Evolutionary conservation across 139 green algal species (phyloP).

Genomic region (Penium margaritaceum): DNA sequence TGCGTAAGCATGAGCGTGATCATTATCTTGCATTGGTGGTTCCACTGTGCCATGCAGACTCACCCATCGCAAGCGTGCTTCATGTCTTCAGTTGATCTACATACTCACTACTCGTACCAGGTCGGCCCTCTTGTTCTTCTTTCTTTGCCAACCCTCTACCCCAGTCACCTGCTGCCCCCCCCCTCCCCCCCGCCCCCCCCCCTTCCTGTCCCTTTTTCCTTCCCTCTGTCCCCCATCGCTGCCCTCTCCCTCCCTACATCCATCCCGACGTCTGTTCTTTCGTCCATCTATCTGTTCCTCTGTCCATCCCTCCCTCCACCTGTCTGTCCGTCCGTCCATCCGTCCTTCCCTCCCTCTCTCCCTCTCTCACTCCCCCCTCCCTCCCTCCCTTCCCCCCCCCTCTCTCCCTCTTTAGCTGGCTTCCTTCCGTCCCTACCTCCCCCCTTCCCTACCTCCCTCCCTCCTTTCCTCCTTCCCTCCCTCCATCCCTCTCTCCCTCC

Average conservation of each 20-base stretch:
- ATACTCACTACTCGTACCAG: constrained; percentile 66
- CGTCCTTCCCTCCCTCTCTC: background rate
- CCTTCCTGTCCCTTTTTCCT: background rate
- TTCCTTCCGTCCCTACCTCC: background rate
- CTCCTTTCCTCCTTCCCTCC: too few relatives aligned
- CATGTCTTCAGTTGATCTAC: constrained; percentile 85
- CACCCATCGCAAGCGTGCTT: constrained; percentile 94
- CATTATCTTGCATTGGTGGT: constrained; percentile 47
- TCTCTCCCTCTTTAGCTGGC: too few relatives aligned
- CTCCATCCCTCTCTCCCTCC: background rate
- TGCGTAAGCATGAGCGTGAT: constrained; percentile 88
- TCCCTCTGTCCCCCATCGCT: background rate
- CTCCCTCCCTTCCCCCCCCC: background rate
- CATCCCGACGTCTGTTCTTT: background rate
- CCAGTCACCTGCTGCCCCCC: too few relatives aligned
- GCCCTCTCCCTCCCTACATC: background rate
- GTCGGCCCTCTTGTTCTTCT: constrained; percentile 5
- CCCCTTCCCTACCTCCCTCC: background rate
- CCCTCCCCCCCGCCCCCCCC: background rate
- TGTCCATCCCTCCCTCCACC: too few relatives aligned
- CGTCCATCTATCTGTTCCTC: background rate
- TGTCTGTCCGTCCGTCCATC: too few relatives aligned
- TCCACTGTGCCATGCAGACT: constrained; percentile 61
- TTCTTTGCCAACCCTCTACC: too few relatives aligned
- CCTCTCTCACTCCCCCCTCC: background rate